phyloP scores from a whole-genome alignment of 139 green algal genomes.

The Protoeuglena noctilucae region DNA sequence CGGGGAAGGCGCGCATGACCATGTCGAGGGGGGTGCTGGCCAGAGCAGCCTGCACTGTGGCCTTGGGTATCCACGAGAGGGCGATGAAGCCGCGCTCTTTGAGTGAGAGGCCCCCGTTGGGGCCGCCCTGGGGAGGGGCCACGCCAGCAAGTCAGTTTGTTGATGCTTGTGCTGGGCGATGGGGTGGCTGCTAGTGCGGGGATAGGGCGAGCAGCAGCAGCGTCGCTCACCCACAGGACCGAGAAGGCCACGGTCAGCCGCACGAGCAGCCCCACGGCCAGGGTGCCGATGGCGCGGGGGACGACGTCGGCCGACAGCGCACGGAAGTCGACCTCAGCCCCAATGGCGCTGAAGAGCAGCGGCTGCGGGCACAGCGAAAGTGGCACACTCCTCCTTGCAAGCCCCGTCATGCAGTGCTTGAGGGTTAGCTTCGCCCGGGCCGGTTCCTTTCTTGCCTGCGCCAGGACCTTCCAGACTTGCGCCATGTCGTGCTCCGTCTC shows the following conservation, averaged over 20 bases:
- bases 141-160: constrained; percentile 19
- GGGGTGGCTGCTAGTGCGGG: background rate
- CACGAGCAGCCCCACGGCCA: constrained; percentile 15
- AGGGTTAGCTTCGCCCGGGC: no score
- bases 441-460: no score
- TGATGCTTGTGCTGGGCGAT: background rate
- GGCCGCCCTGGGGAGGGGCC: constrained; percentile 29
- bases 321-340: constrained; percentile 38
- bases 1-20: constrained; percentile 6
- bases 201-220: background rate
- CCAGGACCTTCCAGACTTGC: constrained; percentile 22
- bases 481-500: constrained; percentile 17
- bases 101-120: constrained; percentile 23
- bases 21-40: constrained; percentile 20
- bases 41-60: constrained; percentile 65
- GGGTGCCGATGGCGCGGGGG: constrained; percentile 31
- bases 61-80: constrained; percentile 66
- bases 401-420: no score
- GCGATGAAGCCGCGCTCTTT: constrained; percentile 56
- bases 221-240: constrained; percentile 11
- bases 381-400: constrained; percentile 5
- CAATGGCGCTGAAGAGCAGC: constrained; percentile 69
- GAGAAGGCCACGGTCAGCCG: constrained; percentile 4
- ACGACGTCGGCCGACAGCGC: constrained; percentile 24
- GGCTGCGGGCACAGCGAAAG: constrained; percentile 28